Evolutionary conservation across 2,329 filamentous ascomycete species (phyloP).

Genomic region (Samsoniella hepiali): DNA sequence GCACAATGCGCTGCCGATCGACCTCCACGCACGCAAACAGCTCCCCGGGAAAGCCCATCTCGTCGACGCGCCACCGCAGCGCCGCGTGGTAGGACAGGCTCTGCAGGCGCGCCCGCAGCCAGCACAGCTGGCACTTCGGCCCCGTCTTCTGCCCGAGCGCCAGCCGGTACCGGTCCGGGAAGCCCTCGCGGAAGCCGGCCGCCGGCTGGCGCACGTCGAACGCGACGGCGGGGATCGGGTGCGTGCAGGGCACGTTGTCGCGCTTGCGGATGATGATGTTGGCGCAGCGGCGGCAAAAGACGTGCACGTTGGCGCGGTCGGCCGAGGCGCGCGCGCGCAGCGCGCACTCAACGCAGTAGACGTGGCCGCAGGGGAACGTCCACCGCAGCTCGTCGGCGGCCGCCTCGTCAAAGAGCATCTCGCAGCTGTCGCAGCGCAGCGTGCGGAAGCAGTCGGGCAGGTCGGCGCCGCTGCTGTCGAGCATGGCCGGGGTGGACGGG

Average conservation of each 20-base stretch:
- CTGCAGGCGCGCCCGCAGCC: conserved; percentile 14
- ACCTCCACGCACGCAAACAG: conserved; percentile 18
- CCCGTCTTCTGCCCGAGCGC: conserved; percentile 14
- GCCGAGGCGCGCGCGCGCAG: neutral
- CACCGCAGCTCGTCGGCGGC: conserved; percentile 5
- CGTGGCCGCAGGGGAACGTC: conserved; percentile 18
- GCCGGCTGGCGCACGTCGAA: neutral
- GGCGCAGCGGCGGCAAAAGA: conserved; percentile 2
- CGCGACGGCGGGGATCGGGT: conserved; percentile 1
- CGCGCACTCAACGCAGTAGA: conserved; percentile 15
- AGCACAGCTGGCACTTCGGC: conserved; percentile 16
- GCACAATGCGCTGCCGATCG: conserved; percentile 9
- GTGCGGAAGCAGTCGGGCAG: conserved; percentile 16
- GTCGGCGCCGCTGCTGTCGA: neutral
- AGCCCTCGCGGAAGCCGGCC: neutral
- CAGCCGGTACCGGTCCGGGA: conserved; percentile 10
- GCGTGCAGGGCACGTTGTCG: conserved; percentile 14
- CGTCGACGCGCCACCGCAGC: neutral
- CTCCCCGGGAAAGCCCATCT: conserved; percentile 1
- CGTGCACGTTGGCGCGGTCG: neutral
- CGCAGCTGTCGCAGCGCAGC: conserved; percentile 18
- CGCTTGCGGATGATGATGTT: conserved; percentile 11
- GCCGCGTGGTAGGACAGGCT: neutral
- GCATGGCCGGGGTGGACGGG: neutral
- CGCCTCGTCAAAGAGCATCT: conserved; percentile 17